These are phyloP conservation scores for Cercophora sp. DNA, from an alignment of 495 filamentous ascomycete species.

Conservation along the genomic window DNA sequence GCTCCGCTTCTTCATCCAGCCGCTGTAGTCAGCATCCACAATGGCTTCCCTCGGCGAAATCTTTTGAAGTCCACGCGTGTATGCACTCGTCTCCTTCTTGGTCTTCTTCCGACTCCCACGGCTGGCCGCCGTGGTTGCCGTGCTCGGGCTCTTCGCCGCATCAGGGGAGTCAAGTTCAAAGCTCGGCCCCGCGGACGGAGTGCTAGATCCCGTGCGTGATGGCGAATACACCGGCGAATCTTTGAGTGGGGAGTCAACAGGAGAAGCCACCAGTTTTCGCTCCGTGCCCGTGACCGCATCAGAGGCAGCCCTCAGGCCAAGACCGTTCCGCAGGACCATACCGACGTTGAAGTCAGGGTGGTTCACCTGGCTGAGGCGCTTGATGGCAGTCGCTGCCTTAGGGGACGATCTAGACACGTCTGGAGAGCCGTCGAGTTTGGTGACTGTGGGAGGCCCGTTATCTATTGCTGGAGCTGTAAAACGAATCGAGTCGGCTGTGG, in stretches of 20 bases:
- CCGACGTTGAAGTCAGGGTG: constrained; percentile 49
- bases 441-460: constrained; percentile 54
- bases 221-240: constrained; percentile 66
- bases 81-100: constrained; percentile 93
- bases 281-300: constrained; percentile 69
- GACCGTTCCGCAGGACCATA: constrained; percentile 30
- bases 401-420: constrained; percentile 48
- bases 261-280: constrained; percentile 45
- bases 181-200: constrained; percentile 74
- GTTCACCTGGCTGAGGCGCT: constrained; percentile 47
- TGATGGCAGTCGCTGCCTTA: constrained; percentile 40
- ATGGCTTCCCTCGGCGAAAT: constrained; percentile 82
- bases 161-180: constrained; percentile 75
- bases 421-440: constrained; percentile 60
- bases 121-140: constrained; percentile 40
- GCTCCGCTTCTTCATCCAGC: constrained; percentile 99
- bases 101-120: constrained; percentile 51
- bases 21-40: constrained; percentile 82
- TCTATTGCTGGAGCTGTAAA: constrained; percentile 49
- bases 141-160: constrained; percentile 51
- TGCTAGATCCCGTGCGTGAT: constrained; percentile 76
- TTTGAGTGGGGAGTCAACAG: constrained; percentile 56
- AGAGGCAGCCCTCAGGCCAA: constrained; percentile 71
- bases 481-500: constrained; percentile 44
- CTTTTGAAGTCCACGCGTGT: constrained; percentile 79